These are phyloP conservation scores for Podospora conica DNA, from an alignment of 495 filamentous ascomycete genomes.

Conservation along the genomic window DNA sequence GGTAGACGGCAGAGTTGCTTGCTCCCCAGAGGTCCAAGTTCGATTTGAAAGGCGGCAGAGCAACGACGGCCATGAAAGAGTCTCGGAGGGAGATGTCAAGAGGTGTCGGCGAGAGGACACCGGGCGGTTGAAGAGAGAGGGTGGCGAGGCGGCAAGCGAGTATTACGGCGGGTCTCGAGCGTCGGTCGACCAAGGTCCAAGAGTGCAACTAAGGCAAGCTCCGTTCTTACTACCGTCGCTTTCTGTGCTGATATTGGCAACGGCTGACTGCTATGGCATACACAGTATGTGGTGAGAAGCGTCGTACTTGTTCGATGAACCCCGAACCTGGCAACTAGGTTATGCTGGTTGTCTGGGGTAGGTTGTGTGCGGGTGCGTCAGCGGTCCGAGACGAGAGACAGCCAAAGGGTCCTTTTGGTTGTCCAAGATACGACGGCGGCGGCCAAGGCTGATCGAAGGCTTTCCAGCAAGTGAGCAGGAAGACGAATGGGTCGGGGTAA, in stretches of 20 bases:
- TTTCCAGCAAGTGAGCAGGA: conserved; percentile 11
- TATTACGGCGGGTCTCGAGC: conserved; percentile 24
- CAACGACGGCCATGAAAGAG: conserved; percentile 32
- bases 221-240: conserved; percentile 4
- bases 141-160: conserved; percentile 17
- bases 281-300: conserved; percentile 2
- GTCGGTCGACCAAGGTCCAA: conserved; percentile 26
- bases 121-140: conserved; percentile 15
- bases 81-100: conserved; percentile 17
- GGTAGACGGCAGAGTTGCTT: conserved; percentile 29
- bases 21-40: conserved; percentile 28
- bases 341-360: not conserved
- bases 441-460: conserved; percentile 11
- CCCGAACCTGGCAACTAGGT: conserved; percentile 6
- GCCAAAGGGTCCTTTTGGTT: conserved; percentile 12
- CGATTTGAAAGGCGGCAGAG: conserved; percentile 27
- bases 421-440: conserved; percentile 17
- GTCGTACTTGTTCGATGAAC: not conserved
- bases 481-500: conserved; percentile 11
- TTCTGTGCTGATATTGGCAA: conserved; percentile 8
- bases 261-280: conserved; percentile 18
- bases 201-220: conserved; percentile 18
- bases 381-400: conserved; percentile 16
- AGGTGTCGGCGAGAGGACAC: conserved; percentile 14
- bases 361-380: conserved; percentile 6